These are phyloP conservation scores for Hypoxylon sp. DNA, from an alignment of 2,329 filamentous ascomycete species.

Conservation along the genomic window DNA sequence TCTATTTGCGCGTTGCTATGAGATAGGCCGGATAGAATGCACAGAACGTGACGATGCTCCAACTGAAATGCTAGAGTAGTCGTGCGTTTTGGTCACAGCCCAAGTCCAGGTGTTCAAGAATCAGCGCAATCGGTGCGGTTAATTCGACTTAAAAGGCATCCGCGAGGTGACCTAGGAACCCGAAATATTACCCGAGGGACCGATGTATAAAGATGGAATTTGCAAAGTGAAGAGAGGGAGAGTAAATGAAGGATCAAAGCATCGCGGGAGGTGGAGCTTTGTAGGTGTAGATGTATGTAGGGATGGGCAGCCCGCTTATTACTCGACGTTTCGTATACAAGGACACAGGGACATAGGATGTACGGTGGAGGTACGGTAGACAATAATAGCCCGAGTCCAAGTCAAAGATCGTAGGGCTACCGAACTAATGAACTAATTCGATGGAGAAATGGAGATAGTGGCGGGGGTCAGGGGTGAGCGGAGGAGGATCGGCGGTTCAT, in stretches of 20 bases:
- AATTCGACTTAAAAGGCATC: slow-evolving; percentile 12
- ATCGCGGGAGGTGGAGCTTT: slow-evolving; percentile 19
- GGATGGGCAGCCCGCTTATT: slow-evolving; percentile 10
- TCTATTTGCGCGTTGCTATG: background rate
- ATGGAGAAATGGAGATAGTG: slow-evolving; percentile 19
- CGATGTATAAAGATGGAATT: slow-evolving; percentile 16
- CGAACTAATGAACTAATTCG: background rate
- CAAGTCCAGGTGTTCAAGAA: background rate
- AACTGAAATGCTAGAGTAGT: slow-evolving; percentile 1
- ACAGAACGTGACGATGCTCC: slow-evolving; percentile 3
- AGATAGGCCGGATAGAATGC: slow-evolving; percentile 4
- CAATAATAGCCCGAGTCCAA: slow-evolving; percentile 19
- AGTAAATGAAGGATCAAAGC: slow-evolving; percentile 12
- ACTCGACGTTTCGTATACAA: background rate
- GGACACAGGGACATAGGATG: background rate
- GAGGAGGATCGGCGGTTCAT: slow-evolving; percentile 40
- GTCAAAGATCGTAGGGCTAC: slow-evolving; percentile 8
- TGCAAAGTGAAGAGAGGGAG: slow-evolving; percentile 14
- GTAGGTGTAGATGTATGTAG: slow-evolving; percentile 15
- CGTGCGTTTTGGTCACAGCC: background rate
- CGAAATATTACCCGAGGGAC: background rate
- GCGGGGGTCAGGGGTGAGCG: slow-evolving; percentile 8
- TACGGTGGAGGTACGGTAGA: slow-evolving; percentile 8
- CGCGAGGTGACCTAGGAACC: background rate
- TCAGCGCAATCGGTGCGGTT: slow-evolving; percentile 7